Base-by-base conservation (phyloP, 805 yeast genomes). In the Nakazawaea anatomiae region DNA sequence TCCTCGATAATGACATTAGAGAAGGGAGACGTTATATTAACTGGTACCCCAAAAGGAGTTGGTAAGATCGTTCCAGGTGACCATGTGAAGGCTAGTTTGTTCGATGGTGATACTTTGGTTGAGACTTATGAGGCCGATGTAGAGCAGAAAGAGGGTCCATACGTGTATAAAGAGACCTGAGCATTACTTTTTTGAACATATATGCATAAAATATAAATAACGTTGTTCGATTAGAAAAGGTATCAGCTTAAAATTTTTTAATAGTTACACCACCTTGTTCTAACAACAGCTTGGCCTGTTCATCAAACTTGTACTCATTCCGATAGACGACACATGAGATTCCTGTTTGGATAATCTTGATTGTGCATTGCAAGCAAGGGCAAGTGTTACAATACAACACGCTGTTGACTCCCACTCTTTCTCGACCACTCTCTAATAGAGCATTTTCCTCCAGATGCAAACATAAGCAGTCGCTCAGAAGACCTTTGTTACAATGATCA, bases 11-110 rank as follows among this genome's bases (percentile, higher is more conserved):
- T 92, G 92, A 89, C 97, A 4, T 73, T 94, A 52, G 83, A 91
- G 60, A 83, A 88, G 49, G 97, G 97, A 32, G 99, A 94, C 62
- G 75, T 94, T 55, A 83, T 94, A 52, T 74, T 94, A 47, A 94
- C 99, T 1, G 99, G 99, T 14, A 94, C 99, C 1, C 99, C 99
- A 44, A 89, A 90, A 66, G 99, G 99, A 14, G 99, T 94, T n/a
- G 97, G 98, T 7, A 71, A 77, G 29, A 70, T 91, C 35, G 66
- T 66, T 5, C 87, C 96, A 0, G 98, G 97, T 8, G 98, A 94
- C 63, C 62, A 65, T 29, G 72, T 94, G 30, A 73, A 74, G 44
- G 96, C 95, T 6, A 76, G 79, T 56, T 67, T 89, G 55, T 68
- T 65, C 31, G 77, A 75, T 34, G 77, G 77, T 35, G 92, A 83